phyloP scores from a whole-genome alignment of 129 eudicot genomes.

The Chrysanthemum lavandulifolium region DNA sequence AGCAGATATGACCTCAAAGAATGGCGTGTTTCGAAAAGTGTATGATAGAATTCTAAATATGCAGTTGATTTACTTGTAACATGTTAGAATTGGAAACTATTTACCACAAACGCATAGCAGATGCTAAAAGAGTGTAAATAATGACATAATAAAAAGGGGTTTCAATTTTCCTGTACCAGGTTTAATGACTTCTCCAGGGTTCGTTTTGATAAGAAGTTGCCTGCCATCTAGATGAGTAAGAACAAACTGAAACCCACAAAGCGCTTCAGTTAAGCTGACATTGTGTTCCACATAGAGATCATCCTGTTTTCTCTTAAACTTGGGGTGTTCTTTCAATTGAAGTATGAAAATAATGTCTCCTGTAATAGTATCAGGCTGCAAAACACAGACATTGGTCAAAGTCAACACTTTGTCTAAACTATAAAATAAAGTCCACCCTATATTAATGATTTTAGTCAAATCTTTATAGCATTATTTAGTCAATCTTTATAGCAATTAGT shows the following conservation, averaged over 20 bases:
- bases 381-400: conserved; percentile 18
- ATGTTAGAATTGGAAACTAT: neutral
- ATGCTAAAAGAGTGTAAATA: neutral
- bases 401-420: conserved; percentile 8
- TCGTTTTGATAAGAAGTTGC: conserved; percentile 61
- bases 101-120: neutral
- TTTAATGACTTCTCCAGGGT: conserved; percentile 76
- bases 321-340: conserved; percentile 66
- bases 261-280: conserved; percentile 58
- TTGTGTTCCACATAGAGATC: conserved; percentile 69
- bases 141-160: neutral
- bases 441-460: too few relatives aligned
- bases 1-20: too few relatives aligned
- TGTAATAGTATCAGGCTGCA: conserved; percentile 76
- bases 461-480: too few relatives aligned
- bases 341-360: conserved; percentile 58
- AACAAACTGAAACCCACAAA: conserved; percentile 68
- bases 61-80: too few relatives aligned
- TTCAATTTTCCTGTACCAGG: conserved; percentile 43
- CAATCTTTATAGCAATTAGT: neutral
- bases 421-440: neutral
- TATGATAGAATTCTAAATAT: too few relatives aligned
- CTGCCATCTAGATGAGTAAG: conserved; percentile 76
- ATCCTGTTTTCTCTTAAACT: conserved; percentile 59
- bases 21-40: too few relatives aligned